Evolutionary conservation across 371 early-diverging fungal species (phyloP).

Genomic region (Aphelidium insulamus): DNA sequence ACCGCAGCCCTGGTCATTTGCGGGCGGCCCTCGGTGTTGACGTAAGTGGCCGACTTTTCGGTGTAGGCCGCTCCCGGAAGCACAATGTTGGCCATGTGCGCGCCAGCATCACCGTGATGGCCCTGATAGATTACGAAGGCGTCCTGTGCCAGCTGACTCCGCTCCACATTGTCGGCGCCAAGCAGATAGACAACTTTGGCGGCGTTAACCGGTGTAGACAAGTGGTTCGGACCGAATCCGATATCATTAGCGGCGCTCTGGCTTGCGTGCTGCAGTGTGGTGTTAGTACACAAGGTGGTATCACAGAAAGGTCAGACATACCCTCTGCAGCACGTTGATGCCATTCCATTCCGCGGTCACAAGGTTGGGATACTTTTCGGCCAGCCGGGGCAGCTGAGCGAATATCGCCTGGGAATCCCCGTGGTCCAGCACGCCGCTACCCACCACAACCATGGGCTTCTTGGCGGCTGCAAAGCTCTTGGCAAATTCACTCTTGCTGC

Average conservation of each 20-base stretch:
- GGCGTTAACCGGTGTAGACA: slow-evolving; percentile 14
- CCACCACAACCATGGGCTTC: slow-evolving; percentile 77
- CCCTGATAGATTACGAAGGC: slow-evolving; percentile 96
- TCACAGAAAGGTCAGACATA: slow-evolving; percentile 14
- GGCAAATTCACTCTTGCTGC: slow-evolving; percentile 41
- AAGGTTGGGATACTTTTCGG: slow-evolving; percentile 34
- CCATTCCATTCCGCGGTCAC: slow-evolving; percentile 65
- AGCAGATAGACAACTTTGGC: slow-evolving; percentile 72
- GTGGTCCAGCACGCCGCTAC: slow-evolving; percentile 56
- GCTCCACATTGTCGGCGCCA: slow-evolving; percentile 63
- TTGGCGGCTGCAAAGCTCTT: slow-evolving; percentile 55
- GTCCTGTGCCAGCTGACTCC: slow-evolving; percentile 52
- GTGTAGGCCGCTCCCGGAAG: slow-evolving; percentile 92
- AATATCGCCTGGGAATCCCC: slow-evolving; percentile 42
- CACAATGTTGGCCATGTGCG: slow-evolving; percentile 81
- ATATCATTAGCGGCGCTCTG: slow-evolving; percentile 76
- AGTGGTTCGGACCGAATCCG: slow-evolving; percentile 43
- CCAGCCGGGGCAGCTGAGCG: slow-evolving; percentile 29
- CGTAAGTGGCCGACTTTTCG: slow-evolving; percentile 81
- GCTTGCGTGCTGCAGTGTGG: slow-evolving; percentile 36
- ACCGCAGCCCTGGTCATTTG: slow-evolving; percentile 84
- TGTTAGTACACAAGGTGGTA: slow-evolving; percentile 1
- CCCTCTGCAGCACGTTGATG: slow-evolving; percentile 67
- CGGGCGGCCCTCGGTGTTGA: slow-evolving; percentile 88
- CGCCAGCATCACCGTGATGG: slow-evolving; percentile 92